A percentile compares a stretch with the other conserved stretches of the same genome.
Evolutionary conservation across 2,329 filamentous ascomycete genomes (phyloP).

Genomic region (Colletotrichum graminicola): DNA sequence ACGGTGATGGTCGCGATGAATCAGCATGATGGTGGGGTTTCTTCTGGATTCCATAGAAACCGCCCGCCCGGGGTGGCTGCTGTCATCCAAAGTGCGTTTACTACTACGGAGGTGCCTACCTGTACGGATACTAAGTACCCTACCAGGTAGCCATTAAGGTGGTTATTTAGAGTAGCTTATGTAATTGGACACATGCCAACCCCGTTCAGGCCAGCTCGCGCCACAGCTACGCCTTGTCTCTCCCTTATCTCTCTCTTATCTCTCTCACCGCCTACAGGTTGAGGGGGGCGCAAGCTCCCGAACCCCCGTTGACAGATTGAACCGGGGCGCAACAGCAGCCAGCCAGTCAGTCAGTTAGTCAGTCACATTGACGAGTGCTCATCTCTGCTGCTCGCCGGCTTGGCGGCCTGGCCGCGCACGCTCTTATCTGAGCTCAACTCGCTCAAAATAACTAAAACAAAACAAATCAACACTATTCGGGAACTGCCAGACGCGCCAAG

Average conservation of each 20-base stretch:
- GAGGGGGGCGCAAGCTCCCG: not conserved
- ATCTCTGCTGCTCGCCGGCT: not conserved
- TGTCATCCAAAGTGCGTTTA: too few species aligned
- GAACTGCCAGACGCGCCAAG: constrained; percentile 36
- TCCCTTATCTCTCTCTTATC: constrained; percentile 13
- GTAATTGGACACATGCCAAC: too few species aligned
- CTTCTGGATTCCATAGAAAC: constrained; percentile 29
- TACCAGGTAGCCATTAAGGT: too few species aligned
- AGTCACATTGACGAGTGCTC: not conserved
- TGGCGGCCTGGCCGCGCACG: constrained; percentile 4
- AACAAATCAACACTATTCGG: constrained; percentile 3
- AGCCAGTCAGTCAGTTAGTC: too few species aligned
- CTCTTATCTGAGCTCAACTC: not conserved
- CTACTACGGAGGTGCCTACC: too few species aligned
- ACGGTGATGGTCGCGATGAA: constrained; percentile 31
- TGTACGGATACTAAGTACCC: too few species aligned
- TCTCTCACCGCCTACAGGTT: not conserved
- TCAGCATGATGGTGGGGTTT: constrained; percentile 31
- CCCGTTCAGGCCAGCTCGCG: not conserved
- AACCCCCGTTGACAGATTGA: constrained; percentile 1
- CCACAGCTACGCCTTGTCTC: not conserved
- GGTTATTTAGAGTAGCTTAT: too few species aligned
- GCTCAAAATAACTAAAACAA: constrained; percentile 7
- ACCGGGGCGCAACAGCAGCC: not conserved
- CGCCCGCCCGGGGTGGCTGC: too few species aligned